Conservation (phyloP, 345 rosid species). For the Pseudoturritis turrita region DNA sequence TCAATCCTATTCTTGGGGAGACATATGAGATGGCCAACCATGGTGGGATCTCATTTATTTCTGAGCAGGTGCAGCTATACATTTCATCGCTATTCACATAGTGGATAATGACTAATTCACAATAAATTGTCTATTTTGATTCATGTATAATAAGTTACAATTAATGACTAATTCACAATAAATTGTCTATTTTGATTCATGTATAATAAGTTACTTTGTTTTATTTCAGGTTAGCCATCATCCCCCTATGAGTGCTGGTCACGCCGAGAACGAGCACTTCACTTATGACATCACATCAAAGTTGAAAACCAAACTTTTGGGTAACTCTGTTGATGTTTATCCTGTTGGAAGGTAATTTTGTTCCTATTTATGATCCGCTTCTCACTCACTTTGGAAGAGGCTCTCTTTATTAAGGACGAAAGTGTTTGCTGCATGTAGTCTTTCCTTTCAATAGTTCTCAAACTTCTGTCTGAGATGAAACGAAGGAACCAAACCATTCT, state of each 20-base stretch:
- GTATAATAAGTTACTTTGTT: not conserved
- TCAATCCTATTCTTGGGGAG: slow-evolving; percentile 98
- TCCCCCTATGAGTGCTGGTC: slow-evolving; percentile 96
- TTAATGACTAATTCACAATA: not conserved
- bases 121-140: not conserved
- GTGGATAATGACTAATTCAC: not conserved
- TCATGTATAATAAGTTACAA: not conserved
- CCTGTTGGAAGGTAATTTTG: slow-evolving; percentile 65
- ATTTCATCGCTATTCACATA: not conserved
- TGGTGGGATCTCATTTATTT: slow-evolving; percentile 66
- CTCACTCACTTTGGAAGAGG: not conserved
- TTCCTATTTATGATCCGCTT: not conserved
- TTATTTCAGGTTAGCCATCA: slow-evolving; percentile 80
- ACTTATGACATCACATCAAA: slow-evolving; percentile 76
- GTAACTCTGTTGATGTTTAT: slow-evolving; percentile 64
- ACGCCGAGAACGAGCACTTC: slow-evolving; percentile 87
- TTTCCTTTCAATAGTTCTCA: not conserved
- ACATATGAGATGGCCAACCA: slow-evolving; percentile 81
- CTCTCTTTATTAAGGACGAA: not conserved
- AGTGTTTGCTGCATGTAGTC: not conserved
- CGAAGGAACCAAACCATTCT: not conserved
- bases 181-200: not conserved
- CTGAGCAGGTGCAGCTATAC: slow-evolving; percentile 69
- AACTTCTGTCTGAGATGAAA: not conserved
- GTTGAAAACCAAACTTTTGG: slow-evolving; percentile 79